Percentiles rank a stretch among this genome's conserved stretches.
Conservation (phyloP, 345 rosid genomes). For the Populus ilicifolia region DNA sequence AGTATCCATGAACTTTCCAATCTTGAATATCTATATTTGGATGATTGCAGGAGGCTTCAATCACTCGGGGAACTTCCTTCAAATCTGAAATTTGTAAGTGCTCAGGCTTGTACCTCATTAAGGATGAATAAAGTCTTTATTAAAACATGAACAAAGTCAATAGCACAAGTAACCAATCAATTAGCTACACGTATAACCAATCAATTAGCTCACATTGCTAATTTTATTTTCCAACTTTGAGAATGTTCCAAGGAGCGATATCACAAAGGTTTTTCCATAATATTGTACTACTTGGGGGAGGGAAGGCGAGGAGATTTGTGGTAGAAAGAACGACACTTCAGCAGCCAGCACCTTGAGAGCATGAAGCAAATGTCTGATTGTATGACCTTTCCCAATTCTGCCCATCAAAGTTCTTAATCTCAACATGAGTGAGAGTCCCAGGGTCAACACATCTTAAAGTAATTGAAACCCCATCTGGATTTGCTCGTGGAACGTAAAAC, state of each 20-base stretch:
- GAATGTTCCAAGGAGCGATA: no score
- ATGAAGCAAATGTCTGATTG: conserved; percentile 41
- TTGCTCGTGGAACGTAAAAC: conserved; percentile 57
- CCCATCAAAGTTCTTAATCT: conserved; percentile 60
- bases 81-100: neutral
- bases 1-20: conserved; percentile 1
- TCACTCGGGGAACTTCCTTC: conserved; percentile 13
- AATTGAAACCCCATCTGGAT: conserved; percentile 69
- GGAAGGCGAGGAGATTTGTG: neutral
- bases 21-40: conserved; percentile 1
- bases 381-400: conserved; percentile 61
- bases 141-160: no score
- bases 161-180: no score
- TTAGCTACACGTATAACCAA: no score
- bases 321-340: neutral
- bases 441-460: conserved; percentile 57
- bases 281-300: neutral
- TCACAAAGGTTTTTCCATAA: neutral
- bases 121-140: no score
- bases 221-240: no score
- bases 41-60: conserved; percentile 18
- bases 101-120: conserved; percentile 8
- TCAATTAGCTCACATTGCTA: no score
- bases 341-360: conserved; percentile 21
- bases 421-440: conserved; percentile 57